Conservation (phyloP, 2,329 filamentous ascomycete species). For the Penicillium occitanis region DNA sequence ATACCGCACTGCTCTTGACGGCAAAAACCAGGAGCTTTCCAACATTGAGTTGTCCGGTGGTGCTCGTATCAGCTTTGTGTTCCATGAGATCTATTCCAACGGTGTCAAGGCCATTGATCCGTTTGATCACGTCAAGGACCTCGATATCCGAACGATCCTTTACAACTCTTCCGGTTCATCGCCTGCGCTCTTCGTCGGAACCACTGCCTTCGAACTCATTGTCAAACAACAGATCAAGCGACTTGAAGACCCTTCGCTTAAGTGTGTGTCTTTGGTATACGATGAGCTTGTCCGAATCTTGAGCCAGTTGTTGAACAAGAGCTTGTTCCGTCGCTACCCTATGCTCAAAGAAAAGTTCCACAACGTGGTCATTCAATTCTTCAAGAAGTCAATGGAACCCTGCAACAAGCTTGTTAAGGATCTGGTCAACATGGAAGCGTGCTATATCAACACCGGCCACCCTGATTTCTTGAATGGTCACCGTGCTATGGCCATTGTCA, state of each 20-base stretch:
- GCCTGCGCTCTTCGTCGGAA: constrained; percentile 93
- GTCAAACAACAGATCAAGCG: constrained; percentile 98
- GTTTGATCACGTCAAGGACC: constrained; percentile 95
- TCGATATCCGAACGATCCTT: constrained; percentile 93
- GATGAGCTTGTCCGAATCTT: constrained; percentile 96
- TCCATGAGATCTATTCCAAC: constrained; percentile 97
- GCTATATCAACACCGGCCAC: constrained; percentile 98
- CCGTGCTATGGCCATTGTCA: constrained; percentile 95
- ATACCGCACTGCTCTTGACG: constrained; percentile 92
- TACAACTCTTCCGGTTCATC: constrained; percentile 99
- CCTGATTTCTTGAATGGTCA: constrained; percentile 97
- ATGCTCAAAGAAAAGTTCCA: constrained; percentile 95
- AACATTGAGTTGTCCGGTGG: constrained; percentile 92
- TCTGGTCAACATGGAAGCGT: constrained; percentile 90
- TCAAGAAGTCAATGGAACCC: constrained; percentile 97
- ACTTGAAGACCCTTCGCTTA: constrained; percentile 91
- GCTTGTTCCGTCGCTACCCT: constrained; percentile 91
- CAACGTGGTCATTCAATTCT: constrained; percentile 85
- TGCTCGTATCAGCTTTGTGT: constrained; percentile 98
- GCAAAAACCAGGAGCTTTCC: constrained; percentile 94
- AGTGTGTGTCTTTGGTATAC: constrained; percentile 95
- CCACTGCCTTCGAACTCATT: constrained; percentile 96
- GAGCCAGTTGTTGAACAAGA: constrained; percentile 82
- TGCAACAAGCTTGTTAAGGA: constrained; percentile 96
- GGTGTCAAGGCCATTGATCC: constrained; percentile 97